A percentile compares a stretch with the other conserved stretches of the same genome.
Conservation (phyloP, 2,329 filamentous ascomycete species). For the Cercospora canescens region DNA sequence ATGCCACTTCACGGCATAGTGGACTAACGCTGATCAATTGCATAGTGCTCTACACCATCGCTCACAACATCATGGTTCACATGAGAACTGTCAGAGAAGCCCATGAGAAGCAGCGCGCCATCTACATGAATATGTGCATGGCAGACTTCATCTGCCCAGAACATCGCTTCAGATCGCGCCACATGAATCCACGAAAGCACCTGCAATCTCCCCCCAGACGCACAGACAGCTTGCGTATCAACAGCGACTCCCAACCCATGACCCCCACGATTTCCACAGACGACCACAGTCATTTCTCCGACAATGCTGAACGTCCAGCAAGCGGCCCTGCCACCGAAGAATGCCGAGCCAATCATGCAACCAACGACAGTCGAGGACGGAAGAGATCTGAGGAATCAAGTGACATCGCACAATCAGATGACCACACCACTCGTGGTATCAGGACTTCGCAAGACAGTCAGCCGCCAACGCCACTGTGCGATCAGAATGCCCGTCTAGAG, state of each 20-base stretch:
- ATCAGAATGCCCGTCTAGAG: neutral
- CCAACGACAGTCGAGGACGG: neutral
- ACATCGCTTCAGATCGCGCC: conserved; percentile 21
- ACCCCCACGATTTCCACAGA: neutral
- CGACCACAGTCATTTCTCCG: neutral
- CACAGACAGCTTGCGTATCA: neutral
- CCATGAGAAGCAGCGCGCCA: conserved; percentile 32
- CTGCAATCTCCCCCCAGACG: neutral
- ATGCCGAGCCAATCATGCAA: neutral
- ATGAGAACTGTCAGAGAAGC: conserved; percentile 38
- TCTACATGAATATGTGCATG: conserved; percentile 30
- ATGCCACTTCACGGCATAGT: neutral
- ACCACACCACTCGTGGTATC: neutral
- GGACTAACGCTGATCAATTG: neutral
- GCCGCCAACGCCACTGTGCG: neutral
- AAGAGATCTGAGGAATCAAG: neutral
- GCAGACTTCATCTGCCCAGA: conserved; percentile 28
- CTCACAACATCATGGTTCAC: conserved; percentile 46
- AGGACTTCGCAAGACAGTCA: neutral
- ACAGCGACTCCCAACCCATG: neutral
- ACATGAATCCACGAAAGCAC: conserved; percentile 5
- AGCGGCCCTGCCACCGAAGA: neutral
- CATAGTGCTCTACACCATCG: conserved; percentile 39
- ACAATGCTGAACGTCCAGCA: neutral
- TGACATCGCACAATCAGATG: neutral